Percentiles rank a stretch among this genome's conserved stretches.
These are phyloP conservation scores for Exophiala alcalophila DNA, from an alignment of 2,329 filamentous ascomycete species.

Conservation along the genomic window DNA sequence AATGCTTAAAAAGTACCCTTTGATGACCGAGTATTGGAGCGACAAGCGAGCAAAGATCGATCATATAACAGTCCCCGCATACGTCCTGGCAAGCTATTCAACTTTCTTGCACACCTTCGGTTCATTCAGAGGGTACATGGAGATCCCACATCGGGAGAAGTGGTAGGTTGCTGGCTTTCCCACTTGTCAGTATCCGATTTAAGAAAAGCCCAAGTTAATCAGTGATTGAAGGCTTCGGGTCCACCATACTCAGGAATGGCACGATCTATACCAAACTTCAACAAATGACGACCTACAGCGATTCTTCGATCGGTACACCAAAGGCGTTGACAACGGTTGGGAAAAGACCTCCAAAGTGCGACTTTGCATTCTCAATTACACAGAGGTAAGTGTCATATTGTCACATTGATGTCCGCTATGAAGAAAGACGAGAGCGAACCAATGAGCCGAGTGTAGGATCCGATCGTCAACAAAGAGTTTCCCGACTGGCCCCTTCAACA, in stretches of 20 bases:
- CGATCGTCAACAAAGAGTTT: not conserved
- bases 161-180: not conserved
- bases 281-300: slow-evolving; percentile 38
- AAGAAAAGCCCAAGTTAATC: not conserved
- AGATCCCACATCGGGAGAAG: not conserved
- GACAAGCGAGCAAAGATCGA: slow-evolving; percentile 40
- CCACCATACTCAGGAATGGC: slow-evolving; percentile 43
- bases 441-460: no score
- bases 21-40: slow-evolving; percentile 39
- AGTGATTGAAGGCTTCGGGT: slow-evolving; percentile 30
- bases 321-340: slow-evolving; percentile 45
- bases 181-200: not conserved
- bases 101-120: slow-evolving; percentile 39
- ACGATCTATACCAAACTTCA: slow-evolving; percentile 41
- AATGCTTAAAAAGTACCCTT: slow-evolving; percentile 40
- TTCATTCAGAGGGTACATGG: slow-evolving; percentile 22
- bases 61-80: slow-evolving; percentile 38
- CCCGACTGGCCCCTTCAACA: not conserved
- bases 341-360: slow-evolving; percentile 46
- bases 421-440: not conserved
- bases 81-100: slow-evolving; percentile 37
- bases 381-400: not conserved
- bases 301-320: slow-evolving; percentile 50
- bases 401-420: not conserved
- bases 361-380: not conserved